Percentiles rank a stretch among this genome's conserved stretches.
phyloP scores from a whole-genome alignment of 2,329 filamentous ascomycete genomes.

The Fusarium hostae region DNA sequence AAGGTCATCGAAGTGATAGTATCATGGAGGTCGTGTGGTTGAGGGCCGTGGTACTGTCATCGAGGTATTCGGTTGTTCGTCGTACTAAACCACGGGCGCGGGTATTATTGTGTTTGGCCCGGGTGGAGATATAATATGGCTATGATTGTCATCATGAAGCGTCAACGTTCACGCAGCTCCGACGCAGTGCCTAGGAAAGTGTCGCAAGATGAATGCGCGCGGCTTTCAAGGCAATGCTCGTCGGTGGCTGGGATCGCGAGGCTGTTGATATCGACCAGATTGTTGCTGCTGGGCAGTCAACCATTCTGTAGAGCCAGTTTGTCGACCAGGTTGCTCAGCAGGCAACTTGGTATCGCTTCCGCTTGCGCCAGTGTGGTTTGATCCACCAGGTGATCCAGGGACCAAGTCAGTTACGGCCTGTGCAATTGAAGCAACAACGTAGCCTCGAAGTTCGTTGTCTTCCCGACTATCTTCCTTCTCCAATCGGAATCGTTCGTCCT shows the following conservation, averaged over 20 bases:
- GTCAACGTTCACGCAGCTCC: slow-evolving; percentile 5
- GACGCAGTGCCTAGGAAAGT: slow-evolving; percentile 9
- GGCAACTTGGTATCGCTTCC: slow-evolving; percentile 70
- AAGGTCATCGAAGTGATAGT: slow-evolving; percentile 43
- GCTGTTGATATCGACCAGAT: slow-evolving; percentile 56
- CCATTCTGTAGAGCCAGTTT: slow-evolving; percentile 64
- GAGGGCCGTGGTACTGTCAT: slow-evolving; percentile 41
- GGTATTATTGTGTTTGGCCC: slow-evolving; percentile 19
- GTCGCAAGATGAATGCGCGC: slow-evolving; percentile 34
- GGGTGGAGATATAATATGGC: not conserved
- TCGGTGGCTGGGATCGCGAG: slow-evolving; percentile 58
- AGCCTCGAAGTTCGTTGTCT: slow-evolving; percentile 78
- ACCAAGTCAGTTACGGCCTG: slow-evolving; percentile 77
- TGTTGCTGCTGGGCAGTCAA: slow-evolving; percentile 59
- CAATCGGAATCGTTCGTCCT: slow-evolving; percentile 83
- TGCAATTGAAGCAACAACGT: slow-evolving; percentile 78
- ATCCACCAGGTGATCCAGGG: slow-evolving; percentile 54
- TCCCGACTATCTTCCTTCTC: slow-evolving; percentile 84
- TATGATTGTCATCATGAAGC: slow-evolving; percentile 5
- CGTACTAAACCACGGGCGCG: slow-evolving; percentile 30
- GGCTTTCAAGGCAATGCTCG: slow-evolving; percentile 48
- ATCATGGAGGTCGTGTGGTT: slow-evolving; percentile 37
- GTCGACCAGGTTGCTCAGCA: slow-evolving; percentile 66
- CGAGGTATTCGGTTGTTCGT: slow-evolving; percentile 38
- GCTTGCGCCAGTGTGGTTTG: slow-evolving; percentile 37